Conservation (phyloP, 257 asterid genomes). For the Euphrasia confusa region DNA sequence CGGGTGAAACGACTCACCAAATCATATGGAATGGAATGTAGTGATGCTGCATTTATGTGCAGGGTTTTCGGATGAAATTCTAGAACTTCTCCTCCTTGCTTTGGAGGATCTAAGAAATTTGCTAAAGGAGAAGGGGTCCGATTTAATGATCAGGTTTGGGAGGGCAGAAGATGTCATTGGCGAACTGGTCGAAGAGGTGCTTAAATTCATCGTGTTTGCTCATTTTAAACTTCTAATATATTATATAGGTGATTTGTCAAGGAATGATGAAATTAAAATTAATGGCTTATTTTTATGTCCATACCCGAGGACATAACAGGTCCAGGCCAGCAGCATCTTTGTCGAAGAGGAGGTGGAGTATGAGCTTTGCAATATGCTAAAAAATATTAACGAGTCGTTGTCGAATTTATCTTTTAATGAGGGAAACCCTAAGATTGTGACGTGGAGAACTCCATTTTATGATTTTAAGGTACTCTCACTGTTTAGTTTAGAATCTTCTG, state of each 20-base stretch:
- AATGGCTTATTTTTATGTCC: conserved; percentile 37
- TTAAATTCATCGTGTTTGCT: conserved; percentile 30
- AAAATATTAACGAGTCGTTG: conserved; percentile 45
- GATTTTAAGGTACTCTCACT: conserved; percentile 45
- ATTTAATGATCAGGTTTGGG: conserved; percentile 83
- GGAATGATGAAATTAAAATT: conserved; percentile 26
- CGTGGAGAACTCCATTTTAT: conserved; percentile 68
- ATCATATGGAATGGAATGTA: no score
- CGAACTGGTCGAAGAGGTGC: conserved; percentile 60
- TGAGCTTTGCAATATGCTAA: conserved; percentile 48
- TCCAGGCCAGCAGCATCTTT: conserved; percentile 57
- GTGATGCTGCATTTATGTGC: conserved; percentile 16
- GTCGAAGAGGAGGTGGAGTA: conserved; percentile 86
- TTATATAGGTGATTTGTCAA: conserved; percentile 22
- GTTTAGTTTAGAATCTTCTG: conserved; percentile 17
- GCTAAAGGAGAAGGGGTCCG: conserved; percentile 65
- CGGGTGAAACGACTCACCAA: no score
- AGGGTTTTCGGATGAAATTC: conserved; percentile 81
- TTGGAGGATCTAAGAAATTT: conserved; percentile 68
- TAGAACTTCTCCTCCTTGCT: conserved; percentile 67
- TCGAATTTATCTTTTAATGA: conserved; percentile 33
- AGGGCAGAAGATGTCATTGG: conserved; percentile 58
- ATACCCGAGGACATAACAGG: conserved; percentile 54
- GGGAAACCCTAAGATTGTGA: conserved; percentile 40
- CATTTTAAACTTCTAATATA: conserved; percentile 21